phyloP scores from a whole-genome alignment of 257 asterid genomes.

The Solanum microdontum region DNA sequence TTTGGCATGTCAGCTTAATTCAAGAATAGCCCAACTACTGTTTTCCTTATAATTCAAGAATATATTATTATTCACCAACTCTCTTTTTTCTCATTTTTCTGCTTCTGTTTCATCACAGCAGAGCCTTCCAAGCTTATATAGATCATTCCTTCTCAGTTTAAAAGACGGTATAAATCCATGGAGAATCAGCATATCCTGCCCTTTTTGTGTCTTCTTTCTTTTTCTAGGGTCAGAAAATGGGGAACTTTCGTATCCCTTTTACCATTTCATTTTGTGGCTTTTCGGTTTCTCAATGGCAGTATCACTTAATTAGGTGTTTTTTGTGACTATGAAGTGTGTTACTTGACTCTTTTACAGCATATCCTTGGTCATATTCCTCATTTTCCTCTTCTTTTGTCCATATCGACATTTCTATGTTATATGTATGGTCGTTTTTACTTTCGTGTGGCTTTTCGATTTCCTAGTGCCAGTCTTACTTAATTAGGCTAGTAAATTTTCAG shows the following conservation, averaged over 20 bases:
- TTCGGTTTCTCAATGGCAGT: neutral
- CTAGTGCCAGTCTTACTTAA: neutral
- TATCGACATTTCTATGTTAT: neutral
- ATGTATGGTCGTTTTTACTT: neutral
- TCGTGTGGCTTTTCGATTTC: neutral
- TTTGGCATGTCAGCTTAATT: conserved; percentile 32
- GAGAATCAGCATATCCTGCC: conserved; percentile 27
- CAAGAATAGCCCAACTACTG: conserved; percentile 37
- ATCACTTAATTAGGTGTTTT: neutral
- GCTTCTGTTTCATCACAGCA: neutral
- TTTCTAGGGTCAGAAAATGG: neutral
- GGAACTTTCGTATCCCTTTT: conserved; percentile 3
- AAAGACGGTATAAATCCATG: conserved; percentile 20
- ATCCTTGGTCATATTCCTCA: conserved; percentile 14
- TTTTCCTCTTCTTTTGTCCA: neutral
- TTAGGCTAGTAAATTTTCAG: neutral
- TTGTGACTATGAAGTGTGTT: neutral
- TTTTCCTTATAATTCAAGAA: conserved; percentile 7
- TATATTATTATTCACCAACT: neutral
- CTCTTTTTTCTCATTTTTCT: neutral
- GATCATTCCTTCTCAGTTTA: neutral
- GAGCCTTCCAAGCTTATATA: neutral
- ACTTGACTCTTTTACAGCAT: conserved; percentile 5
- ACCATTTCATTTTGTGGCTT: neutral
- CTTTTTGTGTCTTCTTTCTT: neutral